Evolutionary conservation across 1,139 yeast genomes (phyloP).

Genomic region (Yamadazyma atmosphaerica): DNA sequence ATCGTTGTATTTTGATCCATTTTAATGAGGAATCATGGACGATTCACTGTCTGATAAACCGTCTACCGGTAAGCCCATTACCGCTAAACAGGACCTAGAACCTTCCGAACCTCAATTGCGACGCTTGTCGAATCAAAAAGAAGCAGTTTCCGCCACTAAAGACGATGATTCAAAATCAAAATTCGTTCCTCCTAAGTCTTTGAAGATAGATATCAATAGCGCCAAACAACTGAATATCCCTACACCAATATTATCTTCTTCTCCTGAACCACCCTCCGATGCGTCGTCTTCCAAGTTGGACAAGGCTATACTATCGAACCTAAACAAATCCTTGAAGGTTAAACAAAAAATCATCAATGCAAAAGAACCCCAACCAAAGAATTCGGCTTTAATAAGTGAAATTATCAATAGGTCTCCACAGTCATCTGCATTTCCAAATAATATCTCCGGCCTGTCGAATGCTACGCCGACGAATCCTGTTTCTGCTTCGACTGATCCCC

Average conservation of each 20-base stretch:
- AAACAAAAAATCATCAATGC: constrained; percentile 41
- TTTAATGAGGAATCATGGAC: no score
- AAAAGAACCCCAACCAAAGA: constrained; percentile 40
- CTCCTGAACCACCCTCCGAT: constrained; percentile 8
- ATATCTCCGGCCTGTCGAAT: constrained; percentile 6
- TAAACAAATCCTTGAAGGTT: constrained; percentile 42
- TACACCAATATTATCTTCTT: constrained; percentile 1
- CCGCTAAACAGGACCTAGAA: no score
- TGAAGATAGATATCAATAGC: background rate
- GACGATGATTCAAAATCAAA: background rate
- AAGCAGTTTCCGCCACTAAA: background rate
- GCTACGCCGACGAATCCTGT: constrained; percentile 3
- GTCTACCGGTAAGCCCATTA: no score
- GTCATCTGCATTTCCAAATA: constrained; percentile 25
- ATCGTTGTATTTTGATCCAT: no score
- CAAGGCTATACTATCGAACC: constrained; percentile 33
- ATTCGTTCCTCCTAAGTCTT: background rate
- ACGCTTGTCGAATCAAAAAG: no score
- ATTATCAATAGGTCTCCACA: constrained; percentile 38
- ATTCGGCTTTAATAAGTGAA: constrained; percentile 33
- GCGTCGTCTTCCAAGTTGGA: constrained; percentile 22
- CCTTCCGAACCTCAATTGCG: no score
- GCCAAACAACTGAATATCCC: background rate
- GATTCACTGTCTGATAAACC: no score
- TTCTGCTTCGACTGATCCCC: constrained; percentile 6